Evolutionary conservation across 768 basidiomycete genomes (phyloP).

Genomic region (Crucibulum laeve): DNA sequence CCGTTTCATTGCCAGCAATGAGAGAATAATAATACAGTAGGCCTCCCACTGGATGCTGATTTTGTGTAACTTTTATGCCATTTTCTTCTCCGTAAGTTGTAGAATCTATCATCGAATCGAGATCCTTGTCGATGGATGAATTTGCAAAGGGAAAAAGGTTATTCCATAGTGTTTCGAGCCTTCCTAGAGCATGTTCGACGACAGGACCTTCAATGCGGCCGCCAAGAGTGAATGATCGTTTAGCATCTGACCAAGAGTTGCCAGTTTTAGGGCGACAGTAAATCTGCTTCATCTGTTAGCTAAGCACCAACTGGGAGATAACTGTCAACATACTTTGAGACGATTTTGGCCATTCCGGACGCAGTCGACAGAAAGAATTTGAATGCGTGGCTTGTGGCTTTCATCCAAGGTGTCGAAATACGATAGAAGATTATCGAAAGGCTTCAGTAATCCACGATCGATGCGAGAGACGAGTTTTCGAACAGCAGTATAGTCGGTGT

Average conservation of each 20-base stretch:
- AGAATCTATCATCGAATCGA: conserved; percentile 7
- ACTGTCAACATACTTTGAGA: conserved; percentile 16
- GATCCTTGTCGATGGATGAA: conserved; percentile 16
- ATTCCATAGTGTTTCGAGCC: conserved; percentile 23
- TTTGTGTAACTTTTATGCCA: conserved; percentile 5
- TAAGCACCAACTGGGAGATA: neutral
- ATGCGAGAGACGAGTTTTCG: conserved; percentile 16
- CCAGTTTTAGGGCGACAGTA: conserved; percentile 23
- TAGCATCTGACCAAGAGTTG: conserved; percentile 21
- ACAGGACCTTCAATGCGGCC: conserved; percentile 19
- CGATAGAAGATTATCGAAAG: conserved; percentile 20
- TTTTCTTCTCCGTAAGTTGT: neutral
- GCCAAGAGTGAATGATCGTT: conserved; percentile 19
- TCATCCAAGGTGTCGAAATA: conserved; percentile 18
- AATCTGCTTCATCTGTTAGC: conserved; percentile 13
- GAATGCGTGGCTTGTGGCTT: conserved; percentile 16
- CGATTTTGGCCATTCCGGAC: conserved; percentile 19
- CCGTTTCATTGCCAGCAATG: conserved; percentile 17
- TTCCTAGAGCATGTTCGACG: conserved; percentile 14
- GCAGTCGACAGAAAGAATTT: conserved; percentile 25
- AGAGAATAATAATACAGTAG: conserved; percentile 26
- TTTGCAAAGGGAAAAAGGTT: conserved; percentile 21
- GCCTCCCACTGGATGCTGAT: conserved; percentile 20
- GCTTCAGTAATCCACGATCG: conserved; percentile 17
- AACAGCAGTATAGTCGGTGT: conserved; percentile 18